Evolutionary conservation across 495 filamentous ascomycete genomes (phyloP).

Genomic region (Podospora fimiseda): DNA sequence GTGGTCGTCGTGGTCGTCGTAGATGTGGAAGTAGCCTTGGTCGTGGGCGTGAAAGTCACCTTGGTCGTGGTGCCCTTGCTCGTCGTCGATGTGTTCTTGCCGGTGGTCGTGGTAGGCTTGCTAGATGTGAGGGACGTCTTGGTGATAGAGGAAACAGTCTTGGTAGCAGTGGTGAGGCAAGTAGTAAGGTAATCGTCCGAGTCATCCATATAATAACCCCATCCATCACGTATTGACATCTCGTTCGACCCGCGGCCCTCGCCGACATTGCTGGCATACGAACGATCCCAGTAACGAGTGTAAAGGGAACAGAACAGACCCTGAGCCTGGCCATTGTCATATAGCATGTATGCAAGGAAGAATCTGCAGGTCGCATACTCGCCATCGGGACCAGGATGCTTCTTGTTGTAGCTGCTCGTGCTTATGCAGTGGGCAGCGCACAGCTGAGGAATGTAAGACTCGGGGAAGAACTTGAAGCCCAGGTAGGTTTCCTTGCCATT

Average conservation of each 20-base stretch:
- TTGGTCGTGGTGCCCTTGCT: background rate
- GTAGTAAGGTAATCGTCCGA: too few relatives aligned
- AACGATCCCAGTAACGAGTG: slow-evolving; percentile 10
- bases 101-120: background rate
- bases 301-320: slow-evolving; percentile 16
- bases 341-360: slow-evolving; percentile 15
- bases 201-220: slow-evolving; percentile 7
- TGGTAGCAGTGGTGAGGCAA: slow-evolving; percentile 1
- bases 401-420: slow-evolving; percentile 14
- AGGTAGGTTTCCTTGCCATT: slow-evolving; percentile 14
- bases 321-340: slow-evolving; percentile 4
- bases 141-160: background rate
- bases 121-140: background rate
- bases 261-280: slow-evolving; percentile 15
- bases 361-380: slow-evolving; percentile 10
- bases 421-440: slow-evolving; percentile 14
- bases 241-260: background rate
- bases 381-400: slow-evolving; percentile 10
- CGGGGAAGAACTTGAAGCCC: slow-evolving; percentile 15
- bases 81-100: background rate
- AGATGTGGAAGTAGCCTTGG: background rate
- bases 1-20: too few relatives aligned
- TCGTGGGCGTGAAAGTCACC: background rate
- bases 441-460: slow-evolving; percentile 12
- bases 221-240: slow-evolving; percentile 1